A percentile compares a stretch with the other conserved stretches of the same genome.
Evolutionary conservation across 805 yeast genomes (phyloP).

Genomic region (Metschnikowia anglica): DNA sequence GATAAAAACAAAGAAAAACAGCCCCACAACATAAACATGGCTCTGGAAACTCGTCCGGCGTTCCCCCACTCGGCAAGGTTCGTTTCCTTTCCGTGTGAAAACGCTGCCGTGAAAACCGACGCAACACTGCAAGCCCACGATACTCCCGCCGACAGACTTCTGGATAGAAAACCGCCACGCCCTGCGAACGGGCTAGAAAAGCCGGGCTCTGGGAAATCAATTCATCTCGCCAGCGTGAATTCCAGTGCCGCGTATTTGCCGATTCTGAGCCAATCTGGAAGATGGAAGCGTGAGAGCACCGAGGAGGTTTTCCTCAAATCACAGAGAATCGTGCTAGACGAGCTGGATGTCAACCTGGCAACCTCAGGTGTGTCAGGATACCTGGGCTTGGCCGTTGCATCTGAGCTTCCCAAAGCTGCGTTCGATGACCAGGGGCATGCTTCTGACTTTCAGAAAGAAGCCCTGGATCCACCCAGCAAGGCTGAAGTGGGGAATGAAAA

Average conservation of each 20-base stretch:
- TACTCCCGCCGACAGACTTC: too few species aligned
- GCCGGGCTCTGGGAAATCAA: conserved; percentile 7
- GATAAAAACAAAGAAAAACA: neutral
- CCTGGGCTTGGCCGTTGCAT: conserved; percentile 4
- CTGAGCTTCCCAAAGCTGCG: conserved; percentile 1
- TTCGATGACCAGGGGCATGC: neutral
- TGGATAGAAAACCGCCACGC: neutral
- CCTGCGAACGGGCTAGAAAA: too few species aligned
- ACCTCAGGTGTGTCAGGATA: neutral
- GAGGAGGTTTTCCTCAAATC: conserved; percentile 4
- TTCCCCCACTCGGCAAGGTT: neutral
- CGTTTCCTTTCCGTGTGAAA: neutral
- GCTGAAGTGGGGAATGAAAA: too few species aligned
- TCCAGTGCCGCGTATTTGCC: conserved; percentile 43
- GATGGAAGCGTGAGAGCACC: conserved; percentile 6
- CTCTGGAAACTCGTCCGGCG: neutral
- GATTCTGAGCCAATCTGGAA: conserved; percentile 1
- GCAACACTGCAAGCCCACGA: neutral
- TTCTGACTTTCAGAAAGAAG: neutral
- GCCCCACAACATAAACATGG: neutral
- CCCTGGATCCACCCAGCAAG: neutral
- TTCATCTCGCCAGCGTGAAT: conserved; percentile 13
- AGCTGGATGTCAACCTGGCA: neutral
- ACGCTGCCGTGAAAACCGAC: neutral
- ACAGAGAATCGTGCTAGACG: conserved; percentile 1